phyloP scores from a whole-genome alignment of 1,284 basidiomycete species.

The Marasmius fiardii region DNA sequence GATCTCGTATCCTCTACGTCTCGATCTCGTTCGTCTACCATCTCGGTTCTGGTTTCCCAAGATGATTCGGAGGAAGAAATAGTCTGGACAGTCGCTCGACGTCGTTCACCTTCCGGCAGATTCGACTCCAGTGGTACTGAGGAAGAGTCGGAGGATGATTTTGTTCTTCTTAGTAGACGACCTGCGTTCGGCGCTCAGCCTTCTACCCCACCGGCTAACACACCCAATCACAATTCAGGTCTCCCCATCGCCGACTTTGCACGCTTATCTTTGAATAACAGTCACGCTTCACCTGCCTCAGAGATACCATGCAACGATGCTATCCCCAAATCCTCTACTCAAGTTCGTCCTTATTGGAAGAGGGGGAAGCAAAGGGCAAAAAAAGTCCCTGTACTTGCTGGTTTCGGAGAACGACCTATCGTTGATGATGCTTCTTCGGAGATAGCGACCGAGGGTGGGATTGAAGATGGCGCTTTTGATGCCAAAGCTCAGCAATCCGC shows the following conservation, averaged over 20 bases:
- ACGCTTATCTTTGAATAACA: not conserved
- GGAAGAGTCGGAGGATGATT: slow-evolving; percentile 35
- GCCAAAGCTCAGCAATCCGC: slow-evolving; percentile 26
- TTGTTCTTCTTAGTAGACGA: slow-evolving; percentile 34
- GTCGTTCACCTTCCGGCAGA: slow-evolving; percentile 20
- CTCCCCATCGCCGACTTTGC: not conserved
- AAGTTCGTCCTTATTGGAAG: not conserved
- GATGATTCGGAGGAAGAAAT: slow-evolving; percentile 53
- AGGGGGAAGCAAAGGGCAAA: slow-evolving; percentile 5
- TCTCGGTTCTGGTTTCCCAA: slow-evolving; percentile 15
- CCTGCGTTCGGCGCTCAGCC: slow-evolving; percentile 20
- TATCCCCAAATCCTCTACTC: too few relatives aligned
- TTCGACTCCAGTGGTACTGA: slow-evolving; percentile 19
- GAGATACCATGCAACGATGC: not conserved
- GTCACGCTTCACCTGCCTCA: not conserved
- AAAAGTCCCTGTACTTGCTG: slow-evolving; percentile 13
- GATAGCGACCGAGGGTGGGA: slow-evolving; percentile 34
- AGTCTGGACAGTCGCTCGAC: slow-evolving; percentile 39
- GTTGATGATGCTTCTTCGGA: slow-evolving; percentile 55
- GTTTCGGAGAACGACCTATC: slow-evolving; percentile 36
- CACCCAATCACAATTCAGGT: not conserved
- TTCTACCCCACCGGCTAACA: slow-evolving; percentile 1
- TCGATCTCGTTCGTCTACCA: slow-evolving; percentile 18
- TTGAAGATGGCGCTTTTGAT: slow-evolving; percentile 27
- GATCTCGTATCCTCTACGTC: slow-evolving; percentile 7